phyloP scores from a whole-genome alignment of 352 stramenopile species.

The Globisporangium perplexum region DNA sequence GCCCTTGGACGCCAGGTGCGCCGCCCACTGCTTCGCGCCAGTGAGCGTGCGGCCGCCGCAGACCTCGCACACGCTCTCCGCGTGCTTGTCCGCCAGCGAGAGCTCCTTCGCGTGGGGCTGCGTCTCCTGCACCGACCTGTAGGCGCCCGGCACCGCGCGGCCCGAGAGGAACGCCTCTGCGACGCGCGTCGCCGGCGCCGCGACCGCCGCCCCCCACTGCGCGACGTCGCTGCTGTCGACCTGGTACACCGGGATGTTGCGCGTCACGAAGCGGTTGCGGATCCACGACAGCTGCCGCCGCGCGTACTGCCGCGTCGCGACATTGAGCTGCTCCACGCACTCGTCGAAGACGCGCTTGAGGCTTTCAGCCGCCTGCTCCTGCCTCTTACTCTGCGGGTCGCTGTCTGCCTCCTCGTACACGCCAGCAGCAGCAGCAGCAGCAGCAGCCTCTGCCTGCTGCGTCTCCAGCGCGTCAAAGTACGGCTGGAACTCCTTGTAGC shows the following conservation, averaged over 20 bases:
- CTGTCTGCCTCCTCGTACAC: too few species aligned
- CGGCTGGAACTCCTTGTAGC: conserved; percentile 88
- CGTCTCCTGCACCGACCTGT: conserved; percentile 39
- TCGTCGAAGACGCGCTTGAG: conserved; percentile 39
- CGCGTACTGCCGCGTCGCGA: conserved; percentile 81
- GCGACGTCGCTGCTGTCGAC: conserved; percentile 75
- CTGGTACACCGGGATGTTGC: conserved; percentile 82
- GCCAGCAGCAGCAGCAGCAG: background rate
- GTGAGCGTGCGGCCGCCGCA: conserved; percentile 66
- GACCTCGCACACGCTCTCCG: conserved; percentile 49
- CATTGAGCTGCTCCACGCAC: conserved; percentile 76
- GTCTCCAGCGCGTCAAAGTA: conserved; percentile 67
- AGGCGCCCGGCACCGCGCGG: conserved; percentile 18
- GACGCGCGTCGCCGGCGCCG: conserved; percentile 57
- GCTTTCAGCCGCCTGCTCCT: conserved; percentile 6
- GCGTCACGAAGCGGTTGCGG: conserved; percentile 79
- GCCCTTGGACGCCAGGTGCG: conserved; percentile 73
- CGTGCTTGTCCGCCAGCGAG: conserved; percentile 52
- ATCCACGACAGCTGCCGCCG: conserved; percentile 86
- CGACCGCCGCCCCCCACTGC: conserved; percentile 51
- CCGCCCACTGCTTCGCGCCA: conserved; percentile 59
- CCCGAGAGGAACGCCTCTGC: conserved; percentile 44
- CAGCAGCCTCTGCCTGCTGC: conserved; percentile 4
- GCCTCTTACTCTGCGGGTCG: background rate
- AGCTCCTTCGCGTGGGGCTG: conserved; percentile 35